A percentile compares a stretch with the other conserved stretches of the same genome.
Evolutionary conservation across 2,329 filamentous ascomycete genomes (phyloP).

Genomic region (Verticillium isaacii): DNA sequence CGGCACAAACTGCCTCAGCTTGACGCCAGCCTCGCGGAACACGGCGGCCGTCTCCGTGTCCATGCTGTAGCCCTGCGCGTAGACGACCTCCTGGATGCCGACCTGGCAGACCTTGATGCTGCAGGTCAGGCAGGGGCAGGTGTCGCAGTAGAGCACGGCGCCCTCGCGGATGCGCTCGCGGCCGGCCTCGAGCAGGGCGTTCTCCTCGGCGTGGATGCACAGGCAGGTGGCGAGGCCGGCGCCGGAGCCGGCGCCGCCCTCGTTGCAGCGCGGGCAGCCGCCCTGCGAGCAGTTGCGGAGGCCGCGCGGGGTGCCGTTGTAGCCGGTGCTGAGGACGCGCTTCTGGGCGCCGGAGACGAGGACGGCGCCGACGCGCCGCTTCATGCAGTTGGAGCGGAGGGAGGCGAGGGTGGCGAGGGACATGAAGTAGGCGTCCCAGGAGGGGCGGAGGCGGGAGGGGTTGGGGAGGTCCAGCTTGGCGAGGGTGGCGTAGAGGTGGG

Average conservation of each 20-base stretch:
- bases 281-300: conserved; percentile 89
- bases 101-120: conserved; percentile 98
- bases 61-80: conserved; percentile 92
- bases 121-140: conserved; percentile 94
- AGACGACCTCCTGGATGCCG: conserved; percentile 92
- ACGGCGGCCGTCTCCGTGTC: conserved; percentile 79
- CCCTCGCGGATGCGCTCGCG: conserved; percentile 81
- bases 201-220: conserved; percentile 98
- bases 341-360: conserved; percentile 68
- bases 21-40: conserved; percentile 77
- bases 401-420: conserved; percentile 87
- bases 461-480: conserved; percentile 72
- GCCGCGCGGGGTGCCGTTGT: conserved; percentile 93
- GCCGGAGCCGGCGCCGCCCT: conserved; percentile 58
- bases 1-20: conserved; percentile 80
- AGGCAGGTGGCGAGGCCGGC: conserved; percentile 79
- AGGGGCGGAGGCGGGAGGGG: conserved; percentile 74
- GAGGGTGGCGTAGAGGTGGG: conserved; percentile 68
- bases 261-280: conserved; percentile 85
- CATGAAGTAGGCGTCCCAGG: conserved; percentile 99
- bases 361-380: conserved; percentile 90
- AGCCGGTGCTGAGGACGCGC: conserved; percentile 89
- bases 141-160: conserved; percentile 87
- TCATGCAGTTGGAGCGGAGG: conserved; percentile 95
- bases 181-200: conserved; percentile 90